Percentiles rank a stretch among this genome's conserved stretches.
phyloP scores from a whole-genome alignment of 768 basidiomycete species.

The Pulveroboletus frians region DNA sequence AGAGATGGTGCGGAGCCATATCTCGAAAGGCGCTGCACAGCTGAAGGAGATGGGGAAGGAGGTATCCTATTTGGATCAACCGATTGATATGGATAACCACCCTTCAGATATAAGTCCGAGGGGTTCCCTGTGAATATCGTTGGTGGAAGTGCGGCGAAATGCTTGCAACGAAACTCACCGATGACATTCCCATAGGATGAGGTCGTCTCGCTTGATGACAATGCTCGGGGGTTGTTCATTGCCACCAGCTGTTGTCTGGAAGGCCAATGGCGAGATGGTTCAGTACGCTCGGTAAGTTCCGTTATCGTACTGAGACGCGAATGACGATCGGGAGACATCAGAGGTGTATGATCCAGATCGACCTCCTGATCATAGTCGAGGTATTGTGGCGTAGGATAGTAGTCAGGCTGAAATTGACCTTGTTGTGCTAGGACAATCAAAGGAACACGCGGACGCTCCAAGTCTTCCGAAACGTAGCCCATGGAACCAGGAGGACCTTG shows the following conservation, averaged over 20 bases:
- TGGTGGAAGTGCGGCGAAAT: not conserved
- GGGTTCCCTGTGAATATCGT: conserved; percentile 18
- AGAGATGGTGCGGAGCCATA: conserved; percentile 56
- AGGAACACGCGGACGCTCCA: conserved; percentile 47
- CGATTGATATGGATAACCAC: conserved; percentile 11
- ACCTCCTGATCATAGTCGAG: conserved; percentile 20
- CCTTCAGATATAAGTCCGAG: conserved; percentile 1
- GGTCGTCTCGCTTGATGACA: conserved; percentile 31
- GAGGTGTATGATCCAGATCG: conserved; percentile 28
- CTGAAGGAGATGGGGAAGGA: conserved; percentile 64
- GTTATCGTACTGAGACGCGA: conserved; percentile 58
- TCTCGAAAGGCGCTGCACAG: conserved; percentile 53
- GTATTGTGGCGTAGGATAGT: conserved; percentile 23
- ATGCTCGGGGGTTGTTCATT: conserved; percentile 38
- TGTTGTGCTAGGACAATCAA: conserved; percentile 60
- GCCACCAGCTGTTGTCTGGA: conserved; percentile 37
- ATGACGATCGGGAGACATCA: conserved; percentile 26
- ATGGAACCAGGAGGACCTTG: conserved; percentile 14
- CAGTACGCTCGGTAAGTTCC: conserved; percentile 63
- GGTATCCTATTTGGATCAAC: conserved; percentile 55
- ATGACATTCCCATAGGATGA: conserved; percentile 64
- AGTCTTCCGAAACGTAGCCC: conserved; percentile 24
- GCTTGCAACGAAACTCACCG: conserved; percentile 36
- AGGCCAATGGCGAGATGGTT: conserved; percentile 47
- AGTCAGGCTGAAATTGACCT: conserved; percentile 34